phyloP scores from a whole-genome alignment of 352 stramenopile genomes.

The Plasmopara halstedii region DNA sequence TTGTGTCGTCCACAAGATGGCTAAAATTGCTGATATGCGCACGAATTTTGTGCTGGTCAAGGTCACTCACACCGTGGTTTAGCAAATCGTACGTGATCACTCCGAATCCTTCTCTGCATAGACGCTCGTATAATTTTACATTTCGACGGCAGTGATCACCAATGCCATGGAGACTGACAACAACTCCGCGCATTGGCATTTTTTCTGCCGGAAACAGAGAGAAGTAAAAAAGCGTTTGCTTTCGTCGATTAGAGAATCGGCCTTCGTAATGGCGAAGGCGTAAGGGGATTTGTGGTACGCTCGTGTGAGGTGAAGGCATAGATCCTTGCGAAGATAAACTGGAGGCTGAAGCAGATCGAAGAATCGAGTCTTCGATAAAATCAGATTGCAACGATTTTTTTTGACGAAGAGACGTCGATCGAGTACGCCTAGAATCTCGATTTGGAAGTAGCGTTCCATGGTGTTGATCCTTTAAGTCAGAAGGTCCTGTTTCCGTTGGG shows the following conservation, averaged over 20 bases:
- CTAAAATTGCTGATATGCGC: constrained; percentile 32
- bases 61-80: constrained; percentile 39
- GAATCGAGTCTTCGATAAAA: constrained; percentile 4
- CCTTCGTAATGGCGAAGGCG: constrained; percentile 32
- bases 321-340: constrained; percentile 16
- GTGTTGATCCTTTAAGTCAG: constrained; percentile 8
- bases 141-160: constrained; percentile 38
- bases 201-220: constrained; percentile 26
- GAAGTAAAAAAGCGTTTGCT: constrained; percentile 35
- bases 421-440: constrained; percentile 3
- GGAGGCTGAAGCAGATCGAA: constrained; percentile 12
- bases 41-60: constrained; percentile 25
- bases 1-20: constrained; percentile 44
- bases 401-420: constrained; percentile 9
- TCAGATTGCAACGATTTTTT: constrained; percentile 3
- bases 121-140: constrained; percentile 32
- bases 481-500: constrained; percentile 7
- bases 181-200: constrained; percentile 28
- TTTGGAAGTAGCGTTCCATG: constrained; percentile 1
- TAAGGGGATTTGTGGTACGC: constrained; percentile 8
- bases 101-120: constrained; percentile 35
- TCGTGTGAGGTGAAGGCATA: constrained; percentile 3
- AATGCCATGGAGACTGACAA: constrained; percentile 41
- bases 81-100: constrained; percentile 45
- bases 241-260: constrained; percentile 31